Evolutionary conservation across 192 early-diverging fungal species (phyloP).

Genomic region (Backusella sp.): DNA sequence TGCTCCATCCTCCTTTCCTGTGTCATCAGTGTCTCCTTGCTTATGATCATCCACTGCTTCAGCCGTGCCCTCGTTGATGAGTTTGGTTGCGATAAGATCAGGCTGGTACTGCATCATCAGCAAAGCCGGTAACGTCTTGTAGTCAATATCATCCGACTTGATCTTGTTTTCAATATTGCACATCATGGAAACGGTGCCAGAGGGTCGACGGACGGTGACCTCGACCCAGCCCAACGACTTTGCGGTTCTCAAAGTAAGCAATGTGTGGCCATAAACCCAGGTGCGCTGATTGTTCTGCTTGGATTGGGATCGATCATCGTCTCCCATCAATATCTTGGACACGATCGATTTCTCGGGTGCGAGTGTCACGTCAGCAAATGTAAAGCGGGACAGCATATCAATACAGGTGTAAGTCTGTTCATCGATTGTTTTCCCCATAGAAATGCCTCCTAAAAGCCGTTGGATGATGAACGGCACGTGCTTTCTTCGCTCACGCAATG

Average conservation of each 20-base stretch:
- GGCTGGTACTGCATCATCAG: constrained; percentile 51
- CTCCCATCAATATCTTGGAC: constrained; percentile 51
- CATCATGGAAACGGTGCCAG: constrained; percentile 71
- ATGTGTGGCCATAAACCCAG: constrained; percentile 85
- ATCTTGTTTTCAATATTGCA: constrained; percentile 69
- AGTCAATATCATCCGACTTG: constrained; percentile 46
- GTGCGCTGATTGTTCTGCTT: constrained; percentile 50
- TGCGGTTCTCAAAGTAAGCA: constrained; percentile 75
- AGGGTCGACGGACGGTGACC: constrained; percentile 78
- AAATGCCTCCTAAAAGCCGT: constrained; percentile 66
- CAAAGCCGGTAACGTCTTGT: constrained; percentile 47
- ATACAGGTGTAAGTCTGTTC: constrained; percentile 91
- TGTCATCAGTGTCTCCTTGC: not conserved
- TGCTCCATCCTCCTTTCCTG: too few relatives aligned
- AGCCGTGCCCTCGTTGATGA: not conserved
- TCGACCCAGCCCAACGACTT: constrained; percentile 73
- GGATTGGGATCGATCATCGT: constrained; percentile 33
- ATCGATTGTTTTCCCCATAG: constrained; percentile 56
- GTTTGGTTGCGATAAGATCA: constrained; percentile 28
- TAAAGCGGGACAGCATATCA: constrained; percentile 90
- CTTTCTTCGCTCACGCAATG: constrained; percentile 69
- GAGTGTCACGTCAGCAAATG: constrained; percentile 69
- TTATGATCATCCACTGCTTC: constrained; percentile 15
- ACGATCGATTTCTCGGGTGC: constrained; percentile 57
- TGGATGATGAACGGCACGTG: constrained; percentile 82